Evolutionary conservation across 202 grass and related monocot genomes (phyloP), one percentile per base, ranked within the genome.

Genomic region (Sporobolus alterniflorus): DNA sequence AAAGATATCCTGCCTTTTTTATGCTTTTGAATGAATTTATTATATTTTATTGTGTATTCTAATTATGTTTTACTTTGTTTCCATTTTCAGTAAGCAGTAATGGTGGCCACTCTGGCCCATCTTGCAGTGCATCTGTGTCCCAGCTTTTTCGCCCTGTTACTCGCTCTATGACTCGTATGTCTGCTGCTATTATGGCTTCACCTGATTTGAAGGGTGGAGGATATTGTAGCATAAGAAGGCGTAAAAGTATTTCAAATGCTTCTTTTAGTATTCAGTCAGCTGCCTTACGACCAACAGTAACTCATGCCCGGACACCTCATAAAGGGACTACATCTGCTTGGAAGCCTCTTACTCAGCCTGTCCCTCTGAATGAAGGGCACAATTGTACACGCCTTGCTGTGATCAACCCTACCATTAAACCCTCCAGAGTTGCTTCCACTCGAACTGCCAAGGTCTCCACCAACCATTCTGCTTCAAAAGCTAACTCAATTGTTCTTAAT

Each of bases 281-380:
- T 82, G 77, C 73, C 6, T 77, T 61, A 51, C 67, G 40, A n/a
- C 48, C 48, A 7, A 77, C 48, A 77, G 49, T 66, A 66, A 89
- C 83, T 33, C 59, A 44, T 77, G 48, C 60, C 52, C 73, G 83
- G 25, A 86, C 78, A 7, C 88, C 78, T 82, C 88, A 82, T 9
- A 81, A 43, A 73, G 59, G 50, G 31, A 67, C 77, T 73, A 66
- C 42, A 73, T 89, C 88, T 86, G 83, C 73, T 82, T 85, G 83
- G 88, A 86, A 82, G 60, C 88, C 88, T 50, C 77, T 89, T 73
- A 73, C 66, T 44, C 66, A 78, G 17, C 88, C 88, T 67, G 66
- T 52, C 85, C 78, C 26, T 52, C 78, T 77, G 66, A 74, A 33
- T 46, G 79, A 82, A 78, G 73, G 44, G 49, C 50, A 48, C n/a